These are phyloP conservation scores for Gonium pectorale DNA, from an alignment of 139 green algal species.

Conservation along the genomic window DNA sequence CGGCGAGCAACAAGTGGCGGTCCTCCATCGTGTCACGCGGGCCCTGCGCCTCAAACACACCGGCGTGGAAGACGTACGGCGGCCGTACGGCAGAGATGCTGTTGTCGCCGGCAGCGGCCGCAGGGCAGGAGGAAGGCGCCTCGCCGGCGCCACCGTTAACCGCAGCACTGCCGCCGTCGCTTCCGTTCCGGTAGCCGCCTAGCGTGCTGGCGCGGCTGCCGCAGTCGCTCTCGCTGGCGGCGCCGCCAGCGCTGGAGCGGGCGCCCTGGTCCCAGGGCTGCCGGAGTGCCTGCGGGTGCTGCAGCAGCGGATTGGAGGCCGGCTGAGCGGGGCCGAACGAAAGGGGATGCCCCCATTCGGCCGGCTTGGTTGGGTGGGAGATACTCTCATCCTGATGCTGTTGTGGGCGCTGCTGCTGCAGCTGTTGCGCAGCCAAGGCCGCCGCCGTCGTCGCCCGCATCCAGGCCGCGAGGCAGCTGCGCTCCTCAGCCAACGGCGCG, in stretches of 20 bases:
- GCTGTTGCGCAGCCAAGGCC: background rate
- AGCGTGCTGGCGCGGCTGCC: too few species aligned
- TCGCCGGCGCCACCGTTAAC: background rate
- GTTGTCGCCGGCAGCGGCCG: background rate
- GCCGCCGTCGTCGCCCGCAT: background rate
- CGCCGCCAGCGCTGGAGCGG: too few species aligned
- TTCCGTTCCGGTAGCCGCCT: too few species aligned
- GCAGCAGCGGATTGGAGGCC: too few species aligned
- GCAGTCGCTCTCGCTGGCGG: too few species aligned
- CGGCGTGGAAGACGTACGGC: constrained; percentile 1
- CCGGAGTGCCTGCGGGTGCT: background rate
- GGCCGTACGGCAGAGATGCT: too few species aligned
- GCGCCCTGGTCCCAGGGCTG: too few species aligned
- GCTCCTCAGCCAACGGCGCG: too few species aligned
- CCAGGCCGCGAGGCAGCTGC: too few species aligned
- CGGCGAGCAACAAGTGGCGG: constrained; percentile 61
- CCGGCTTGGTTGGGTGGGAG: too few species aligned
- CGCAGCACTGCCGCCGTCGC: background rate
- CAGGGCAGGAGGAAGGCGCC: background rate
- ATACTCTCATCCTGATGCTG: background rate
- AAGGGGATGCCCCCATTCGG: too few species aligned
- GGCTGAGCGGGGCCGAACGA: too few species aligned
- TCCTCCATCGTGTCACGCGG: constrained; percentile 85
- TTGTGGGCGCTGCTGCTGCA: background rate
- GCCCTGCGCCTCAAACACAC: constrained; percentile 52